Evolutionary conservation across 2,329 filamentous ascomycete genomes (phyloP).

Genomic region (Xenoacremonium recifei): DNA sequence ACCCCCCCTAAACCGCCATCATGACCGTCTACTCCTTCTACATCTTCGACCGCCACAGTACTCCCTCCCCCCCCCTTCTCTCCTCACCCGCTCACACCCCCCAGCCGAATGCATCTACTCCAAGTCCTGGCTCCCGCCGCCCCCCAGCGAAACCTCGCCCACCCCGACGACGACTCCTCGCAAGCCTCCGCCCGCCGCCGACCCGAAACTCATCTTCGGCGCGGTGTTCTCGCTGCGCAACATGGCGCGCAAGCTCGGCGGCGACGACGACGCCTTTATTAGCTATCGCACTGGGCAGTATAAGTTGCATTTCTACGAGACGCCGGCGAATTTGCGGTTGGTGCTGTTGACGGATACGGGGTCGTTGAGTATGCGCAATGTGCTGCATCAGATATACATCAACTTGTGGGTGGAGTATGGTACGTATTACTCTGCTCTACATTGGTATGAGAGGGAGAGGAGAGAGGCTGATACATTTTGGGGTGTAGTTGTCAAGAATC

Average conservation of each 20-base stretch:
- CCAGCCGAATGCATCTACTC: constrained; percentile 97
- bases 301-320: constrained; percentile 99
- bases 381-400: constrained; percentile 96
- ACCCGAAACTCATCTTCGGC: constrained; percentile 96
- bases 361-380: constrained; percentile 86
- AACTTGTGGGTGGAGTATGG: constrained; percentile 97
- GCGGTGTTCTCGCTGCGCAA: constrained; percentile 95
- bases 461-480: not conserved
- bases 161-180: constrained; percentile 12
- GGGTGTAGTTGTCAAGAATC: constrained; percentile 63
- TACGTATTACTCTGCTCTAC: constrained; percentile 41
- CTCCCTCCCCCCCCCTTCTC: not conserved
- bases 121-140: constrained; percentile 70
- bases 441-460: too few relatives aligned
- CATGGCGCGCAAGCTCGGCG: constrained; percentile 93
- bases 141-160: constrained; percentile 41
- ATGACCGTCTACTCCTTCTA: constrained; percentile 99
- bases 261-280: constrained; percentile 91
- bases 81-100: constrained; percentile 6
- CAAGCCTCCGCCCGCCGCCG: constrained; percentile 58
- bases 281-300: constrained; percentile 92
- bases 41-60: constrained; percentile 98
- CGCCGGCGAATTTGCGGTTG: constrained; percentile 90
- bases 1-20: too few relatives aligned
- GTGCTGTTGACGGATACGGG: constrained; percentile 93